Base-by-base conservation (phyloP, 2,329 filamentous ascomycete species). In the Colletotrichum trifolii region DNA sequence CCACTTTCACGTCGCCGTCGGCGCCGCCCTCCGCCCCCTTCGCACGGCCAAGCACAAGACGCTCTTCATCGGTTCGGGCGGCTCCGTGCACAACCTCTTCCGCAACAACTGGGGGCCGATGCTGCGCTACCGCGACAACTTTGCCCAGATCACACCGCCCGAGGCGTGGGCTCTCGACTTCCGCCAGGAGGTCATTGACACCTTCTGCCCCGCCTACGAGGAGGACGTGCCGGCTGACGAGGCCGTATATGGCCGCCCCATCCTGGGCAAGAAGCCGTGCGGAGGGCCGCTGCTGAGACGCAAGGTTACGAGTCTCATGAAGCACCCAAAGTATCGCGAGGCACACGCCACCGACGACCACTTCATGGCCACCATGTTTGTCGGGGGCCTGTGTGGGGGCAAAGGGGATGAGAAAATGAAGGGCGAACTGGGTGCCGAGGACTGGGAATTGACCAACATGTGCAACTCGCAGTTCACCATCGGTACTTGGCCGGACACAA, bases 291-390 rank as follows among this genome's bases (percentile, higher is more conserved):
- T 75, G 34, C 72, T 91, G 53, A 75, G 87, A 3, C 78, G 84
- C 2, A 84, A 81, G 0, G 80, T 89, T 58, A 87, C 86, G 2
- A 80, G 87, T 36, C 71, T 91, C 69, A 91, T 91, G 88, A 91
- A 91, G 77, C 86, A 91, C 70, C 88, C 89, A 0, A 78, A 81
- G 50, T 91, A 84, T 70, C 77, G 89, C 13, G 88, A 91, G 69
- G 89, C 89, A 0, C 89, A 91, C 75, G 88, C 82, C 0, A 91
- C 89, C 0, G 89, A 92, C 71, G 89, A 91, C 72, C 89, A 91
- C 71, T 91, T 89, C 68, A 90, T 91, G 85, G 78, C 87, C 1
- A 81, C 85, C 3, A 78, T 88, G 70, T 91, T 91, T 75, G 83
- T 89, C 0, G 86, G 87, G 0, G 89, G 89, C 1, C 78, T 83